Base-by-base conservation (phyloP, 202 grass and related monocot genomes). In the Saccharum hybrid region DNA sequence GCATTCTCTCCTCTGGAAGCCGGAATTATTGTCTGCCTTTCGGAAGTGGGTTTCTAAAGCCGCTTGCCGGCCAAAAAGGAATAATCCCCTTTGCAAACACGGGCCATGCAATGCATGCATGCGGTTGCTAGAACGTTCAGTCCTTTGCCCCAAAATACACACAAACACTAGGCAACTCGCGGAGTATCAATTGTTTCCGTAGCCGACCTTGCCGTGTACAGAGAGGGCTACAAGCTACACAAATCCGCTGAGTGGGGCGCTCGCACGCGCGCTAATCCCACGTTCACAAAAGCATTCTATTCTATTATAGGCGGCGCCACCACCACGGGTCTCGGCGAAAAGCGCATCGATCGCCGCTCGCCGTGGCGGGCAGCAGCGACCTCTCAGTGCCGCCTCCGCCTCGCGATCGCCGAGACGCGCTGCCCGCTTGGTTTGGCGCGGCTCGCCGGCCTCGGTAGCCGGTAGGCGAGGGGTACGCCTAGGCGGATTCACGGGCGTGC, bases 21-120 rank as follows among this genome's bases (percentile, higher is more conserved):
- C 36, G 69, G 64, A 86, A 83, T 83, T 79, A 83, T 83, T 80
- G 80, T 57, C 70, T 8, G 9, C 80, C 80, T 90, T 90, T 90
- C 52, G 40, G 75, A 82, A 83, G 88, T 87, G 88, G 85, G 72
- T 63, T 87, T 82, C 63, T 4, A 82, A 87, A 87, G 85, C 64
- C 21, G 18, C 13, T 10, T 30, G 68, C 80, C 77, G 34, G 68
- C 41, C 79, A 16, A 63, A 78, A 89, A 79, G 60, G n/a, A 59
- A 49, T 8, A 42, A 45, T 28, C 9, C 66, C 30, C 68, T 67
- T 59, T 39, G 59, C 16, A 42, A 54, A 2, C 21, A 41, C n/a
- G 30, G 36, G 13, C 64, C 31, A 37, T 68, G 64, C 63, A 34
- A 51, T 10, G 11, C 40, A 15, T 54, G 71, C 71, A 69, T 14